These are phyloP conservation scores for Neohortaea acidophila DNA, from an alignment of 495 filamentous ascomycete species.

Conservation along the genomic window DNA sequence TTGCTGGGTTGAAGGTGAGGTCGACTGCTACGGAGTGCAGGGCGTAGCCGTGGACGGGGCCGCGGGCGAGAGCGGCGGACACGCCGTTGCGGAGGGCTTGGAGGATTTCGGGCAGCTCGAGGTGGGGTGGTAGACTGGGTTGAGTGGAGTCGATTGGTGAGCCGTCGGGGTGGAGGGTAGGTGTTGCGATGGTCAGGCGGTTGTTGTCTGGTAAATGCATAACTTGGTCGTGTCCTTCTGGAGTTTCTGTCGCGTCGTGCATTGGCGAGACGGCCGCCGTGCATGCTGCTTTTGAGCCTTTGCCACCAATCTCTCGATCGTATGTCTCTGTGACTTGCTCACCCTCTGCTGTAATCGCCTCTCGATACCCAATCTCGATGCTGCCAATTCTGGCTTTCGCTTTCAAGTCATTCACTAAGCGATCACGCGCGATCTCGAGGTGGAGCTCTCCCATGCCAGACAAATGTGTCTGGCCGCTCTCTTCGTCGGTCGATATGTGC, in stretches of 20 bases:
- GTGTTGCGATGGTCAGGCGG: constrained; percentile 26
- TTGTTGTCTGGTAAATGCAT: constrained; percentile 28
- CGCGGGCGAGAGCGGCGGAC: constrained; percentile 71
- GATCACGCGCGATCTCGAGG: constrained; percentile 81
- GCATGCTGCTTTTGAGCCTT: constrained; percentile 61
- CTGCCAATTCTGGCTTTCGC: constrained; percentile 79
- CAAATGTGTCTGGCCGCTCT: constrained; percentile 82
- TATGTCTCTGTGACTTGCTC: constrained; percentile 43
- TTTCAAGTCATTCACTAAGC: constrained; percentile 77
- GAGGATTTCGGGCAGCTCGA: constrained; percentile 42
- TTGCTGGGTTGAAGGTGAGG: constrained; percentile 48
- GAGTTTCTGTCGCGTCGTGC: constrained; percentile 37
- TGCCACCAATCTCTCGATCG: constrained; percentile 66
- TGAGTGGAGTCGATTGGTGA: constrained; percentile 8
- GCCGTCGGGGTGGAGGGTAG: constrained; percentile 20
- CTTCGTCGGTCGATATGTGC: constrained; percentile 69
- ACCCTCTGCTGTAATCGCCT: constrained; percentile 46
- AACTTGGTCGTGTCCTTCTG: constrained; percentile 6
- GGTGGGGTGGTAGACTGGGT: constrained; percentile 38
- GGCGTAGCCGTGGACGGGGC: constrained; percentile 60
- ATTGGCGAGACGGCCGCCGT: constrained; percentile 55
- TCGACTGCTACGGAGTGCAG: constrained; percentile 54
- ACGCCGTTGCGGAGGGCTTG: constrained; percentile 60
- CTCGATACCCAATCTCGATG: constrained; percentile 90
- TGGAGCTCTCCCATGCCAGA: constrained; percentile 98